Conservation (phyloP, 805 yeast genomes). For the Saccharomycopsis lassenensis region DNA sequence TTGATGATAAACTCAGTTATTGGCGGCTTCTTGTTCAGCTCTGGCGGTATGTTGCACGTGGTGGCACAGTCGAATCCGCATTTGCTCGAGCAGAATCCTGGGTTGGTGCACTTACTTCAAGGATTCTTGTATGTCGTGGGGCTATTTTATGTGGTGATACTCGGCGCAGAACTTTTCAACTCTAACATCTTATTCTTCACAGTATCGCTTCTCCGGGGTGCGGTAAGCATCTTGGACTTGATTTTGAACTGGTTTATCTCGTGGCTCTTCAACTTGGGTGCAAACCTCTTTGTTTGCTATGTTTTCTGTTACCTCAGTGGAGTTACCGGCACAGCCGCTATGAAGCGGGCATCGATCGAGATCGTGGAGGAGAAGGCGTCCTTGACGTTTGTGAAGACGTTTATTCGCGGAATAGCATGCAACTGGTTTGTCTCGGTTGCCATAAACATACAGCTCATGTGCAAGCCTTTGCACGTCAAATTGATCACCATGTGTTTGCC, state of each 20-base stretch:
- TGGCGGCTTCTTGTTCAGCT: slow-evolving; percentile 58
- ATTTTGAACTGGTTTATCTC: slow-evolving; percentile 56
- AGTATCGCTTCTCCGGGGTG: slow-evolving; percentile 59
- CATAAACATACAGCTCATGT: slow-evolving; percentile 65
- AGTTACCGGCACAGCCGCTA: slow-evolving; percentile 30
- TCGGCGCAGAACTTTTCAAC: slow-evolving; percentile 71
- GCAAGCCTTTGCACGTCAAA: slow-evolving; percentile 71
- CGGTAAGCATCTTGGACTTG: slow-evolving; percentile 54
- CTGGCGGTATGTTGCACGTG: slow-evolving; percentile 64
- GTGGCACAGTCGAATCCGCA: slow-evolving; percentile 42
- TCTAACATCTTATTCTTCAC: slow-evolving; percentile 63
- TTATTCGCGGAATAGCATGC: slow-evolving; percentile 64
- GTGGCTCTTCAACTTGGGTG: slow-evolving; percentile 55
- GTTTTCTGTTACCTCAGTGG: slow-evolving; percentile 50
- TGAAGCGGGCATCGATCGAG: slow-evolving; percentile 36
- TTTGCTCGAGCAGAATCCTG: slow-evolving; percentile 34
- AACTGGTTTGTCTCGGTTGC: slow-evolving; percentile 71
- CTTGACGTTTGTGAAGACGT: slow-evolving; percentile 46
- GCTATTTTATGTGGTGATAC: slow-evolving; percentile 57
- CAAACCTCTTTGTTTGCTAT: slow-evolving; percentile 55
- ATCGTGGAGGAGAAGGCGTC: slow-evolving; percentile 35
- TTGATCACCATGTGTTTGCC: slow-evolving; percentile 54
- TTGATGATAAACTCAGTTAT: slow-evolving; percentile 52
- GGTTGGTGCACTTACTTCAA: slow-evolving; percentile 42
- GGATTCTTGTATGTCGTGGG: slow-evolving; percentile 63